Evolutionary conservation across 306 rosid species (phyloP).

Genomic region (Prunus kanzakura): DNA sequence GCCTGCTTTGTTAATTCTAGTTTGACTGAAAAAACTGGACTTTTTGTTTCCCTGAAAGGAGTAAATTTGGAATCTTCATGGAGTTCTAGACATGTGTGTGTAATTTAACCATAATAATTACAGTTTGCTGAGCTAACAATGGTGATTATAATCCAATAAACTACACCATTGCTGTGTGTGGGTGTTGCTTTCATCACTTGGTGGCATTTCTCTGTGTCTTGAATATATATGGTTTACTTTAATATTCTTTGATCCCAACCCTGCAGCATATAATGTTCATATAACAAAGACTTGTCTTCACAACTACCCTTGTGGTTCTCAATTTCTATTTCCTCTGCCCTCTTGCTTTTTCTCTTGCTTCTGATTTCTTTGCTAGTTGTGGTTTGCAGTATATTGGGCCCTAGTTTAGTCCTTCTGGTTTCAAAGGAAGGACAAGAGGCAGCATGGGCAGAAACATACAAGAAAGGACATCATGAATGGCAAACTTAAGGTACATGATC

Average conservation of each 20-base stretch:
- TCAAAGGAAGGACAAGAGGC: not conserved
- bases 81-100: not conserved
- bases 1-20: not conserved
- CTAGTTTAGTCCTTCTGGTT: not conserved
- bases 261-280: not conserved
- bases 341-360: not conserved
- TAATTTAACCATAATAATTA: not conserved
- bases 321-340: not conserved
- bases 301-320: not conserved
- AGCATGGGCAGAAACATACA: slow-evolving; percentile 17
- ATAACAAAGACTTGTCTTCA: not conserved
- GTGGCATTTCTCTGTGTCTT: slow-evolving; percentile 19
- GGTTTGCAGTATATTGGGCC: not conserved
- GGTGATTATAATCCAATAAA: not conserved
- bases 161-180: not conserved
- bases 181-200: slow-evolving; percentile 15
- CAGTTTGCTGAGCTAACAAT: slow-evolving; percentile 12
- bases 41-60: not conserved
- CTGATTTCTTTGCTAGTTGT: not conserved
- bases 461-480: slow-evolving; percentile 21
- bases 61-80: not conserved
- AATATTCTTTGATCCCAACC: slow-evolving; percentile 9
- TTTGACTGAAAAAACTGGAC: not conserved
- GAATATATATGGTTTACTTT: not conserved
- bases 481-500: slow-evolving; percentile 21